A percentile compares a stretch with the other conserved stretches of the same genome.
These are phyloP conservation scores for Acanthamoeba healyi DNA, from an alignment of 208 protist species.

Conservation along the genomic window DNA sequence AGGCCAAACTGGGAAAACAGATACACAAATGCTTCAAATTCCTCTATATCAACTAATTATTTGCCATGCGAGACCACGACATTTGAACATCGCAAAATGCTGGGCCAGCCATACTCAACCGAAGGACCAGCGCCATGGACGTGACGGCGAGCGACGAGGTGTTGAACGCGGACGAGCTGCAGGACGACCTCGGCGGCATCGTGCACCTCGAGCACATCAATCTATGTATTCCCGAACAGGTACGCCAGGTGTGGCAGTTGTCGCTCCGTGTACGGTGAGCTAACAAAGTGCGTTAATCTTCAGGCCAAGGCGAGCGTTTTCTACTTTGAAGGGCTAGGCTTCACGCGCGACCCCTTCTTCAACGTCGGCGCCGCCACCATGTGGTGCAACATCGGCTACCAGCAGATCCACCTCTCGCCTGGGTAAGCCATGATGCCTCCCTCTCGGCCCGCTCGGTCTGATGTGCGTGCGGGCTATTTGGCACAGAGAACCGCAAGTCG, in stretches of 20 bases:
- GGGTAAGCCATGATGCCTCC: neutral
- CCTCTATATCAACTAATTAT: too few species aligned
- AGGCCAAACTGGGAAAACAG: too few species aligned
- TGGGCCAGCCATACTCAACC: too few species aligned
- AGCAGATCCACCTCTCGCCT: conserved; percentile 47
- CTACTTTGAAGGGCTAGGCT: conserved; percentile 46
- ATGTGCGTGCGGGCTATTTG: neutral
- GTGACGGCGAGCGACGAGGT: too few species aligned
- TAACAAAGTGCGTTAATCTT: neutral
- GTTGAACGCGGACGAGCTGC: neutral
- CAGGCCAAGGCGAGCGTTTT: neutral
- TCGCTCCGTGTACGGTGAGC: too few species aligned
- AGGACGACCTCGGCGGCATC: conserved; percentile 13
- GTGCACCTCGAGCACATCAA: conserved; percentile 38
- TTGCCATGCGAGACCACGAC: too few species aligned
- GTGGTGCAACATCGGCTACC: conserved; percentile 56
- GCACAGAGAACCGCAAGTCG: conserved; percentile 1
- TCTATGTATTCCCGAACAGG: conserved; percentile 27
- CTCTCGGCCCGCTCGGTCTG: neutral
- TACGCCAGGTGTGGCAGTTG: too few species aligned
- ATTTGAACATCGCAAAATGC: neutral
- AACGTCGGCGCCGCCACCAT: conserved; percentile 44
- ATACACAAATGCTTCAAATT: too few species aligned
- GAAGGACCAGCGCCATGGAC: too few species aligned
- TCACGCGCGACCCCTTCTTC: conserved; percentile 29